Evolutionary conservation across 148 eudicot species (phyloP).

Genomic region (Chenopodium quinoa): DNA sequence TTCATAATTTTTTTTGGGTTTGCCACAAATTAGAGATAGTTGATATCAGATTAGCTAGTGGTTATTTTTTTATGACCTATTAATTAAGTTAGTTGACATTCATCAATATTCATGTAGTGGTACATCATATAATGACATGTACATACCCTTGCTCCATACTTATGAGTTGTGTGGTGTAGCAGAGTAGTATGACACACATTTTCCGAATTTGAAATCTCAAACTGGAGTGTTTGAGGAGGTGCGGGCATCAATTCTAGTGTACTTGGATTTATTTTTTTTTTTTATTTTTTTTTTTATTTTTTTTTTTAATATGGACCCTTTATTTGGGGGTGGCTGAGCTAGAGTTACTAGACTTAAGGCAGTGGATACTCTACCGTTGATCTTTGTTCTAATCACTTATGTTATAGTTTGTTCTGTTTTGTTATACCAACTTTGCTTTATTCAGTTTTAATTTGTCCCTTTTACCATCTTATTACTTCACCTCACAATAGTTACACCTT

Average conservation of each 20-base stretch:
- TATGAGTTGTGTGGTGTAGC: neutral
- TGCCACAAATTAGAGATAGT: neutral
- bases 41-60: neutral
- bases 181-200: neutral
- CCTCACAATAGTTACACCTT: too few relatives aligned
- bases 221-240: neutral
- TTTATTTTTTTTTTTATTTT: too few relatives aligned
- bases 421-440: too few relatives aligned
- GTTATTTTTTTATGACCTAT: neutral
- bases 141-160: neutral
- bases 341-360: neutral
- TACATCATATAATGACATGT: too few relatives aligned
- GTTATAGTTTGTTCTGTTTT: too few relatives aligned
- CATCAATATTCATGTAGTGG: too few relatives aligned
- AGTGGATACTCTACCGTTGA: too few relatives aligned
- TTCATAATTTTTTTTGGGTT: slow-evolving; percentile 1
- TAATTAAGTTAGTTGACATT: neutral
- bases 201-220: neutral
- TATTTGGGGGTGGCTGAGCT: neutral
- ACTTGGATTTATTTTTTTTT: too few relatives aligned
- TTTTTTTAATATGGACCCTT: neutral
- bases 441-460: too few relatives aligned
- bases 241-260: neutral
- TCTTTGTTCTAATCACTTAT: too few relatives aligned
- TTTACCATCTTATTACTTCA: too few relatives aligned